phyloP scores from a whole-genome alignment of 176 grass and related monocot species.

The Hordeum marinum region DNA sequence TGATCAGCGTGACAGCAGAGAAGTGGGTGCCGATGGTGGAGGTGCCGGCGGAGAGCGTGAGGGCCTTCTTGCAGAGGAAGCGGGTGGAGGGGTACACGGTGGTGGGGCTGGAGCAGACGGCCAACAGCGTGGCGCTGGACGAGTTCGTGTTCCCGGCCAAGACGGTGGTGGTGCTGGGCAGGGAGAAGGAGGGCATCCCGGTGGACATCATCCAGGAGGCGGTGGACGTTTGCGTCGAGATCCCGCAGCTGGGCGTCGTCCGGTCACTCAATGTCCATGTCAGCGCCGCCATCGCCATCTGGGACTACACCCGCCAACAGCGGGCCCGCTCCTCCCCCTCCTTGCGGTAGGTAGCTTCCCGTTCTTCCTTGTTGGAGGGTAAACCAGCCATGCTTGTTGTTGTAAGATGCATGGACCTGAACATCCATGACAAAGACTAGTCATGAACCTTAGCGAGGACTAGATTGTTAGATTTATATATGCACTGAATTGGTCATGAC shows the following conservation, averaged over 20 bases:
- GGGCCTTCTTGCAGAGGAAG: slow-evolving; percentile 64
- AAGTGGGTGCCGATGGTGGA: slow-evolving; percentile 86
- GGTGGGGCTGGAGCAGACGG: slow-evolving; percentile 90
- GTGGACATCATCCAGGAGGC: slow-evolving; percentile 80
- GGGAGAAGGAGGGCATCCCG: slow-evolving; percentile 90
- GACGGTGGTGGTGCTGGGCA: slow-evolving; percentile 60
- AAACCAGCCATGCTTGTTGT: not conserved
- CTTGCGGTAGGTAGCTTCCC: not conserved
- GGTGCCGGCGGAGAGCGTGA: slow-evolving; percentile 62
- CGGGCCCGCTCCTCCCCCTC: not conserved
- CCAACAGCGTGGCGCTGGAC: slow-evolving; percentile 69
- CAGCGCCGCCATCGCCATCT: slow-evolving; percentile 85
- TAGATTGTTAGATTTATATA: not conserved
- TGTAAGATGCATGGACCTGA: not conserved
- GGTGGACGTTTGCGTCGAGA: slow-evolving; percentile 84
- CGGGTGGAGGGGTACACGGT: slow-evolving; percentile 60
- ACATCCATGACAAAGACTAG: not conserved
- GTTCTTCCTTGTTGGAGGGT: not conserved
- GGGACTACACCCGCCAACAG: slow-evolving; percentile 86
- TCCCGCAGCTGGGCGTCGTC: slow-evolving; percentile 82
- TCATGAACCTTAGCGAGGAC: not conserved
- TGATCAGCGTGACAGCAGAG: slow-evolving; percentile 94
- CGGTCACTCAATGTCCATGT: slow-evolving; percentile 95
- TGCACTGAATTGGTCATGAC: not conserved
- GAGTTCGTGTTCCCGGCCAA: slow-evolving; percentile 62